Evolutionary conservation across 305 asterid genomes (phyloP).

Genomic region (Rubia occidens): DNA sequence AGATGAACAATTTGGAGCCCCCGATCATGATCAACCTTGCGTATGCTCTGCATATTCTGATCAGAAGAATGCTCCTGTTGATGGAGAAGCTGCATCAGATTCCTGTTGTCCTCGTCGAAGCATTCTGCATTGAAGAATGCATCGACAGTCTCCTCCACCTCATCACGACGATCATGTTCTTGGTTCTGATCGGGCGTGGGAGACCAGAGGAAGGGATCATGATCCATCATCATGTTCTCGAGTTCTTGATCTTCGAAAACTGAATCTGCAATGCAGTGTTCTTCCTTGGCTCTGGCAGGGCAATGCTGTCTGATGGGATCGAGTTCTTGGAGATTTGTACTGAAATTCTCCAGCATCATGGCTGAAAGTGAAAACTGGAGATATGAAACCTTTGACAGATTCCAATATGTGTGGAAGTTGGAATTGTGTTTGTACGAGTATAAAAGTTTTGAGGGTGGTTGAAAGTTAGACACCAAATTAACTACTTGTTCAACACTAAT

Average conservation of each 20-base stretch:
- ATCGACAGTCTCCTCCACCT: constrained; percentile 29
- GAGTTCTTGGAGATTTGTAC: constrained; percentile 17
- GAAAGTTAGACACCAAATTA: not conserved
- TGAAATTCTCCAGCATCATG: constrained; percentile 19
- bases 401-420: constrained; percentile 2
- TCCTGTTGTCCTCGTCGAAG: constrained; percentile 28
- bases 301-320: constrained; percentile 50
- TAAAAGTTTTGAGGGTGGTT: constrained; percentile 4
- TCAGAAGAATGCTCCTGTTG: constrained; percentile 12
- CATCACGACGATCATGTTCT: not conserved
- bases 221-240: constrained; percentile 12
- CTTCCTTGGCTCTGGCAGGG: constrained; percentile 41
- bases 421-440: not conserved
- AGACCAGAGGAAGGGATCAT: not conserved
- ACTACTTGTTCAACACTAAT: not conserved
- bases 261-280: not conserved
- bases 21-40: constrained; percentile 20
- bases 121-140: constrained; percentile 47
- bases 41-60: not conserved
- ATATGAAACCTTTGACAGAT: constrained; percentile 17
- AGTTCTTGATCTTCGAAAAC: constrained; percentile 8
- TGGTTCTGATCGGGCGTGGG: not conserved
- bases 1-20: constrained; percentile 55
- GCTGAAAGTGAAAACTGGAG: constrained; percentile 12
- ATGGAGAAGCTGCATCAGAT: constrained; percentile 13